Evolutionary conservation across 1,284 basidiomycete species (phyloP).

Genomic region (Ceratobasidium sp.): DNA sequence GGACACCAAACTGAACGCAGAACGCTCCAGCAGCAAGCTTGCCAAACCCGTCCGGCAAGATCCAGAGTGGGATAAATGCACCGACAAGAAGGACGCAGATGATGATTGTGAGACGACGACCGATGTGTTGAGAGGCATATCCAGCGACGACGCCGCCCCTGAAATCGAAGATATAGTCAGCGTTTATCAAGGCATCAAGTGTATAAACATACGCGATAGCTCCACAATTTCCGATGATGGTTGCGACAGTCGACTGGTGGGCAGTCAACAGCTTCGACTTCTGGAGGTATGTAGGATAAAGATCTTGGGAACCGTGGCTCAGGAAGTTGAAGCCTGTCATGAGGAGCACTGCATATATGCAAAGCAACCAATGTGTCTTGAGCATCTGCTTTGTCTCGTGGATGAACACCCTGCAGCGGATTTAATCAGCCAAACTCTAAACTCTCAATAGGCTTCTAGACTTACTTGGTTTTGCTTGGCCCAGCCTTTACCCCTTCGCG

Average conservation of each 20-base stretch:
- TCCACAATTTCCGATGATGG: constrained; percentile 85
- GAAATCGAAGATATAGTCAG: constrained; percentile 53
- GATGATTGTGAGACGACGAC: constrained; percentile 87
- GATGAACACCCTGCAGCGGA: constrained; percentile 61
- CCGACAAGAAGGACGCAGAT: constrained; percentile 36
- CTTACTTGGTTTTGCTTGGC: constrained; percentile 61
- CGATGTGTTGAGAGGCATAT: constrained; percentile 81
- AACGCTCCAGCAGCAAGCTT: constrained; percentile 79
- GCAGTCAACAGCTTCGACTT: constrained; percentile 52
- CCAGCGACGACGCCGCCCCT: constrained; percentile 83
- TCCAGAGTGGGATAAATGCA: constrained; percentile 68
- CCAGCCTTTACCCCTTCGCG: constrained; percentile 48
- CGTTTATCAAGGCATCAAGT: constrained; percentile 59
- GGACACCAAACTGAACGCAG: constrained; percentile 77
- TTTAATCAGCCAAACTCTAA: background rate
- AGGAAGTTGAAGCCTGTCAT: constrained; percentile 91
- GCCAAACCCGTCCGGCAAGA: constrained; percentile 72
- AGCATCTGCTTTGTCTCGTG: constrained; percentile 78
- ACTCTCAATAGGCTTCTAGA: background rate
- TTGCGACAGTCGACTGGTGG: constrained; percentile 78
- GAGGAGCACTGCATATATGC: constrained; percentile 81
- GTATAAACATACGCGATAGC: constrained; percentile 45
- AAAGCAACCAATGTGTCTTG: constrained; percentile 82
- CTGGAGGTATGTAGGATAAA: constrained; percentile 81
- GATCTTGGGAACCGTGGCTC: constrained; percentile 54